Conservation (phyloP, 805 yeast genomes). For the Crinitomyces ghanaensis region DNA sequence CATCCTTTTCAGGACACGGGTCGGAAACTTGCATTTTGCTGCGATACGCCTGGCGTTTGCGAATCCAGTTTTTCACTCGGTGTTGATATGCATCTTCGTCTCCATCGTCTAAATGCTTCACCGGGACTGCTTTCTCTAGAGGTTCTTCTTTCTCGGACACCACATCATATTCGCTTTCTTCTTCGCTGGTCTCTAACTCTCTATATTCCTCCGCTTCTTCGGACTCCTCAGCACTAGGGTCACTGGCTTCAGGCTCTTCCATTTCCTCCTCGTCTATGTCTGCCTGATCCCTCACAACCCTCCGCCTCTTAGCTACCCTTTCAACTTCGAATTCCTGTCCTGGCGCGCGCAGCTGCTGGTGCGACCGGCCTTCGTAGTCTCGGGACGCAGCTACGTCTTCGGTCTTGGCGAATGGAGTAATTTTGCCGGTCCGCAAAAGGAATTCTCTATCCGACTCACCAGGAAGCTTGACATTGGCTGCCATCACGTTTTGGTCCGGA, state of each 20-base stretch:
- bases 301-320: slow-evolving; percentile 5
- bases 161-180: slow-evolving; percentile 1
- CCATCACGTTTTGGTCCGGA: slow-evolving; percentile 7
- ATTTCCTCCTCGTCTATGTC: not conserved
- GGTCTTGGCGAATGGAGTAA: slow-evolving; percentile 78
- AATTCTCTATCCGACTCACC: slow-evolving; percentile 75
- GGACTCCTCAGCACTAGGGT: slow-evolving; percentile 11
- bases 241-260: slow-evolving; percentile 1
- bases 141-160: slow-evolving; percentile 1
- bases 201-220: slow-evolving; percentile 17
- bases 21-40: slow-evolving; percentile 13
- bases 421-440: slow-evolving; percentile 77
- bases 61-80: slow-evolving; percentile 51
- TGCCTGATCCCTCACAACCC: slow-evolving; percentile 1
- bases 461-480: slow-evolving; percentile 31
- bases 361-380: not conserved
- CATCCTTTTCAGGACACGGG: slow-evolving; percentile 26
- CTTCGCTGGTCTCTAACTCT: slow-evolving; percentile 17
- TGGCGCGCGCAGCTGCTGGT: too few relatives aligned
- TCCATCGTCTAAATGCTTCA: slow-evolving; percentile 61
- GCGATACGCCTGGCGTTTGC: slow-evolving; percentile 38
- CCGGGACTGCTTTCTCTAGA: not conserved
- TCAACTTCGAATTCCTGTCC: not conserved
- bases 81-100: slow-evolving; percentile 51
- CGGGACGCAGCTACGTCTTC: slow-evolving; percentile 2